These are phyloP conservation scores for Lichtheimia corymbifera DNA, from an alignment of 371 early-diverging fungal species.

Conservation along the genomic window DNA sequence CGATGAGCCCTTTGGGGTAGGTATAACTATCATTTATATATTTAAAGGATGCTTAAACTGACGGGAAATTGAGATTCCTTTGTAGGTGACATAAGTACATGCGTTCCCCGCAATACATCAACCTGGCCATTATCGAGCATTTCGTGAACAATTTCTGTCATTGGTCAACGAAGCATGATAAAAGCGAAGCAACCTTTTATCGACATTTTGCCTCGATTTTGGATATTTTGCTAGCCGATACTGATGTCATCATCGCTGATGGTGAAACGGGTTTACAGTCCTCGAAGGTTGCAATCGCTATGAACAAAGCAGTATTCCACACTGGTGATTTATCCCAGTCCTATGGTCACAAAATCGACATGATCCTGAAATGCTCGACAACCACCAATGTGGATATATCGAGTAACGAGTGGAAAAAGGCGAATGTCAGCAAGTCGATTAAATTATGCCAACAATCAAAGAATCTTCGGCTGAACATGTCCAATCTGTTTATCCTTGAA, in stretches of 20 bases:
- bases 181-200: constrained; percentile 12
- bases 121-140: background rate
- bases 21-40: too few relatives aligned
- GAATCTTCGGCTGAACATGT: background rate
- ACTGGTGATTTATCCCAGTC: background rate
- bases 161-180: background rate
- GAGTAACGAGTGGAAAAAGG: background rate
- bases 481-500: background rate
- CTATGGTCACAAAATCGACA: constrained; percentile 2
- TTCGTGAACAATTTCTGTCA: background rate
- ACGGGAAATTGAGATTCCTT: too few relatives aligned
- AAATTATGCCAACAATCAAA: background rate
- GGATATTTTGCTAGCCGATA: constrained; percentile 4
- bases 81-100: too few relatives aligned
- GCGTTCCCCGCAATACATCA: background rate
- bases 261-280: constrained; percentile 4
- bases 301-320: constrained; percentile 7
- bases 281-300: background rate
- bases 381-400: background rate
- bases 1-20: too few relatives aligned
- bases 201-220: constrained; percentile 12
- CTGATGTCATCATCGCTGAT: constrained; percentile 2
- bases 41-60: too few relatives aligned
- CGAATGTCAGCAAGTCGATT: background rate
- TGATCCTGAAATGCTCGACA: background rate